These are phyloP conservation scores for Kodamaea arcana DNA, from an alignment of 1,139 yeast species.

Conservation along the genomic window DNA sequence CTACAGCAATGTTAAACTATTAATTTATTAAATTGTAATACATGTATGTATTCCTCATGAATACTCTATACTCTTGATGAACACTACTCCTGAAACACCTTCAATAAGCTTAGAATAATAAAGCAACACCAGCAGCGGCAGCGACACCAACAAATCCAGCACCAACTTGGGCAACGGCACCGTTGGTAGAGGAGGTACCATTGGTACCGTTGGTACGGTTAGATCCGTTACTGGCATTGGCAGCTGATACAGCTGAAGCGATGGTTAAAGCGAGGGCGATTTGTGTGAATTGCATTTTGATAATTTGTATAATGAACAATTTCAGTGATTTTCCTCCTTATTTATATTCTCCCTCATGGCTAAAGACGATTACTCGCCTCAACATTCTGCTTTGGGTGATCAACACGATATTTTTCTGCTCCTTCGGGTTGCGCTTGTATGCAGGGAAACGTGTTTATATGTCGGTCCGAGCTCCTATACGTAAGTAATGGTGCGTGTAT, in stretches of 20 bases:
- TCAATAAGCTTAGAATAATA: conserved; percentile 31
- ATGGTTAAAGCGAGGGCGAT: conserved; percentile 45
- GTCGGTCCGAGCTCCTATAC: too few species aligned
- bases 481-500: too few species aligned
- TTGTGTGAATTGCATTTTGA: conserved; percentile 44
- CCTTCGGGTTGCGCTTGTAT: too few species aligned
- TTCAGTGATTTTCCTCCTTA: not conserved
- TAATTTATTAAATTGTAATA: conserved; percentile 1
- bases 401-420: not conserved
- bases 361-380: not conserved
- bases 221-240: conserved; percentile 32
- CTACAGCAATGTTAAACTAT: not conserved
- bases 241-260: conserved; percentile 42
- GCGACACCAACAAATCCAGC: conserved; percentile 44
- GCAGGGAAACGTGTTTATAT: too few species aligned
- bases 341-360: not conserved
- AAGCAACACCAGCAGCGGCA: conserved; percentile 45
- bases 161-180: conserved; percentile 23
- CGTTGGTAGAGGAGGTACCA: conserved; percentile 18
- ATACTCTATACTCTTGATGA: conserved; percentile 14
- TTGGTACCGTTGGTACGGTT: conserved; percentile 13
- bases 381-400: not conserved
- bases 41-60: not conserved
- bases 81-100: not conserved
- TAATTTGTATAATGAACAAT: conserved; percentile 2